A percentile compares a stretch with the other conserved stretches of the same genome.
phyloP scores from a whole-genome alignment of 1,139 yeast species.

The Hyphopichia wangnamkhiaoensis region DNA sequence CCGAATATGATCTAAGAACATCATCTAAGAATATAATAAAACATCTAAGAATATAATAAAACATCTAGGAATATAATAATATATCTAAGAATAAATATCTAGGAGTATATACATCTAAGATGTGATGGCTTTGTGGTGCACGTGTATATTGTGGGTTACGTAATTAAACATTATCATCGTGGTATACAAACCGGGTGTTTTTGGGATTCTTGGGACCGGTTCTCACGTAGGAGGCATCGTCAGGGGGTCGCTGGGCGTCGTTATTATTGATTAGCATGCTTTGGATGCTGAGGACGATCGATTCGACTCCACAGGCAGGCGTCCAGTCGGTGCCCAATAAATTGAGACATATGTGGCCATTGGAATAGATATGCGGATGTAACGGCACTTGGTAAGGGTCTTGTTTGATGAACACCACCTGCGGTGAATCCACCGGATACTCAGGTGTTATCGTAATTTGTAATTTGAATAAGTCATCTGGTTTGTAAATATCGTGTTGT shows the following conservation, averaged over 20 bases:
- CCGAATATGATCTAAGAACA: no score
- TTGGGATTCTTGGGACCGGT: conserved; percentile 62
- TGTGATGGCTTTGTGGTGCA: no score
- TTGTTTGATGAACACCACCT: conserved; percentile 15
- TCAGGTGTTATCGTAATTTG: conserved; percentile 41
- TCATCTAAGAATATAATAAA: no score
- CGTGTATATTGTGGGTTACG: no score
- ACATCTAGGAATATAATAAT: no score
- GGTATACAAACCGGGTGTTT: conserved; percentile 48
- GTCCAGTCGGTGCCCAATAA: conserved; percentile 71
- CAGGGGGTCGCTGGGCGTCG: conserved; percentile 52
- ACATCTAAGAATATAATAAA: no score
- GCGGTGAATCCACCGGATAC: conserved; percentile 68
- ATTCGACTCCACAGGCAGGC: conserved; percentile 62
- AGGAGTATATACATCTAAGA: no score
- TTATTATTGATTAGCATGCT: conserved; percentile 61
- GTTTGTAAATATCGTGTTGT: conserved; percentile 31
- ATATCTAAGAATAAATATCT: no score
- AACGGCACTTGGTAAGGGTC: conserved; percentile 45
- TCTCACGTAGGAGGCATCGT: conserved; percentile 48
- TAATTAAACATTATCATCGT: conserved; percentile 50
- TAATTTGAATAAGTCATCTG: conserved; percentile 31
- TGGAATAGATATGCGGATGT: conserved; percentile 73
- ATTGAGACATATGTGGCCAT: conserved; percentile 73
- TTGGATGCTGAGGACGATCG: conserved; percentile 60